Evolutionary conservation across 1,284 basidiomycete species (phyloP).

Genomic region (Rhodotorula sp.): DNA sequence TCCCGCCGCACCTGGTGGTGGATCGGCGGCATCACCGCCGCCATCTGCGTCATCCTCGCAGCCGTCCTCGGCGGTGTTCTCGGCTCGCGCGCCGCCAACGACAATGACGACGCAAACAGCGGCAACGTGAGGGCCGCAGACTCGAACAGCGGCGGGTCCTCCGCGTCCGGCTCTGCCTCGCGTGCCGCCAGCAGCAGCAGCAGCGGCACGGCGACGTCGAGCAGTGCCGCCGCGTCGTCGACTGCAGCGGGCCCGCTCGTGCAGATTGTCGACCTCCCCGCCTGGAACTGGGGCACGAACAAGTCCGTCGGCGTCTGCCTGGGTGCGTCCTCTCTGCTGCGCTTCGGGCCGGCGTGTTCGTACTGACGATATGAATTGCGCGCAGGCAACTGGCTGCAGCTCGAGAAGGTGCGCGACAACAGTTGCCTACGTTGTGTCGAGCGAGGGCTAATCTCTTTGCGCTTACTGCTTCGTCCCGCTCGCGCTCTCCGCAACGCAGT

Average conservation of each 20-base stretch:
- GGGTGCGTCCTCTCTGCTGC: neutral
- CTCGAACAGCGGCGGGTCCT: constrained; percentile 8
- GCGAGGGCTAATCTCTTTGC: neutral
- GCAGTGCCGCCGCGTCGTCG: neutral
- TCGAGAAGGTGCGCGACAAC: constrained; percentile 44
- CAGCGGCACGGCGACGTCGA: neutral
- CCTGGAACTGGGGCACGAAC: constrained; percentile 39
- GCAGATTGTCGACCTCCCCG: constrained; percentile 22
- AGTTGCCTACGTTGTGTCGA: neutral
- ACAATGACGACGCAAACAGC: constrained; percentile 18
- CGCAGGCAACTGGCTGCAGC: constrained; percentile 19
- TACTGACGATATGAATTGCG: neutral
- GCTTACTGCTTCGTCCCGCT: too few relatives aligned
- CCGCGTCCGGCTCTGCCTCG: neutral
- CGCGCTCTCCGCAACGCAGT: too few relatives aligned
- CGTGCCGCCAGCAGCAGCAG: neutral
- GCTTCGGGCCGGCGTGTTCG: too few relatives aligned
- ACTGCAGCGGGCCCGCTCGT: constrained; percentile 7
- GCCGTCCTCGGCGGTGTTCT: constrained; percentile 41
- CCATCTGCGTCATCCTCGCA: constrained; percentile 29
- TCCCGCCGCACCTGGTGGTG: constrained; percentile 4
- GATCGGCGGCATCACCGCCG: constrained; percentile 17
- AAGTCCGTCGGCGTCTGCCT: constrained; percentile 40
- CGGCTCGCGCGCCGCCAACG: constrained; percentile 27
- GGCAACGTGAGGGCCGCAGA: constrained; percentile 1